Evolutionary conservation across 768 basidiomycete species (phyloP).

Genomic region (Phylloporus sp.): DNA sequence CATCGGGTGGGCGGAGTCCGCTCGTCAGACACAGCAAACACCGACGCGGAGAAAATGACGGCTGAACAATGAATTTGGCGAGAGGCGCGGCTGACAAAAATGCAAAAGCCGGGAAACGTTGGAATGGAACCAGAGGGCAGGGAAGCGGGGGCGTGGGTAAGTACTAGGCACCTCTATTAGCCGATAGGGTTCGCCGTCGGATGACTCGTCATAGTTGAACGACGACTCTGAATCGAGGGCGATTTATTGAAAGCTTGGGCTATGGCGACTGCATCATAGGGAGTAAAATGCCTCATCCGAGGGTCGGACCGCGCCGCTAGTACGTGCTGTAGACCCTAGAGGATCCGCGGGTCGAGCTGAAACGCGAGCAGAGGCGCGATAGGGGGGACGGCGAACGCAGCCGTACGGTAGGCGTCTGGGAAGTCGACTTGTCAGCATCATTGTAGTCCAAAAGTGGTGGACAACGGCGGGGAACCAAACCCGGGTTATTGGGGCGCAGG

Average conservation of each 20-base stretch:
- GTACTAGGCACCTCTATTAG: not conserved
- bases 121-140: not conserved
- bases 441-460: not conserved
- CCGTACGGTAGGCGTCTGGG: not conserved
- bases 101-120: not conserved
- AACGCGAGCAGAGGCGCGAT: not conserved
- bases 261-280: not conserved
- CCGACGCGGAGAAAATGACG: too few relatives aligned
- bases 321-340: slow-evolving; percentile 8
- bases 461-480: not conserved
- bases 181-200: too few relatives aligned
- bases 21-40: slow-evolving; percentile 13
- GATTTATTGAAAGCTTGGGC: not conserved
- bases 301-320: not conserved
- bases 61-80: too few relatives aligned
- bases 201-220: too few relatives aligned
- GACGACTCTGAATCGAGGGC: too few relatives aligned
- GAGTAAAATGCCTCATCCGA: not conserved
- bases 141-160: not conserved
- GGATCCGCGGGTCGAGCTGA: not conserved
- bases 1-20: not conserved
- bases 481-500: not conserved
- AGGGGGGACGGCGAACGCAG: not conserved
- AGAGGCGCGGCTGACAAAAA: not conserved
- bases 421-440: not conserved